Base-by-base conservation (phyloP, 331 rosid species). In the Pyrus hybrid region DNA sequence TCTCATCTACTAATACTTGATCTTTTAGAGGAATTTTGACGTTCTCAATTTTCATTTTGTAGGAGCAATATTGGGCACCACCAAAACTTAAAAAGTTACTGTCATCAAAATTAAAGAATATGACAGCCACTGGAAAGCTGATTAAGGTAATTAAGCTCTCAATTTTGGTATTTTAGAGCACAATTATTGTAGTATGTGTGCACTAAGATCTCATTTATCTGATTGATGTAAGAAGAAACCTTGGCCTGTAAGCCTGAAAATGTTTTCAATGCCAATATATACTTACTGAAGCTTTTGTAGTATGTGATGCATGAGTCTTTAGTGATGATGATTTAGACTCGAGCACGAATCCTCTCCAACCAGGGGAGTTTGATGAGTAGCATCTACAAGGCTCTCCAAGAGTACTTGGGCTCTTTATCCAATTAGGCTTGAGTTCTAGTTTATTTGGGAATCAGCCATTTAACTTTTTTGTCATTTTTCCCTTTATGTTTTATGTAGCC, bases 21-120 rank as follows among this genome's bases (percentile, higher is more conserved):
- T 51, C 9, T 6, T 12, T 56, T 35, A 28, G 62, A 70, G 56
- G 7, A 18, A 57, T 77, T 67, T 68, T 75, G 66, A 70, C 8
- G 5, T 51, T 73, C 23, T 69, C 35, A 28, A 58, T 41, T 58
- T 79, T 60, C 68, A 72, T 45, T 63, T 51, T 65, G 80, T 70
- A 93, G 98, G 98, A 91, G 79, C 91, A 90, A 70, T 86, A 88
- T 78, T 83, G 85, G 84, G 88, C 91, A 65, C 96, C 97, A 6
- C 86, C 93, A 25, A 91, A 85, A 88, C 93, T 93, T 75, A 79
- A 83, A 77, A 93, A 85, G 83, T 80, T 93, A 66, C 81, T 93
- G 68, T 84, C 96, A 41, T 62, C 91, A 29, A 91, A 93, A 83
- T 80, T 93, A 82, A 93, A 91, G 90, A 92, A 91, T 77, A 88